Percentiles rank a stretch among this genome's conserved stretches.
Evolutionary conservation across 371 early-diverging fungal genomes (phyloP).

Genomic region (Entomophthora muscae): DNA sequence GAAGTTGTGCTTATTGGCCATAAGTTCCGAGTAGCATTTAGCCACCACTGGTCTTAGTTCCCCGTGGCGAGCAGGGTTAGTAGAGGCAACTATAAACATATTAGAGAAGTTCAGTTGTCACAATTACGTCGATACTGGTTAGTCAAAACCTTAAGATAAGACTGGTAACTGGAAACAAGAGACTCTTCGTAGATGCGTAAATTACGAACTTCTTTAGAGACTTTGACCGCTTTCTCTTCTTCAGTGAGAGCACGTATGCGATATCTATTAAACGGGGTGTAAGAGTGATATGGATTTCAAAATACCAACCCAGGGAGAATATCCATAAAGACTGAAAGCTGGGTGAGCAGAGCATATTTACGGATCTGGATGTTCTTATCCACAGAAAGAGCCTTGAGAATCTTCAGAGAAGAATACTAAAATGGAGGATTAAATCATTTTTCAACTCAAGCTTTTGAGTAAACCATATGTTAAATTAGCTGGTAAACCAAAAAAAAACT

Average conservation of each 20-base stretch:
- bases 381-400: constrained; percentile 32
- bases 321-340: constrained; percentile 79
- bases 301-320: constrained; percentile 62
- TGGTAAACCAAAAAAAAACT: not conserved
- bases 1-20: not conserved
- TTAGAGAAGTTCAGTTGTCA: not conserved
- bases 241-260: constrained; percentile 75
- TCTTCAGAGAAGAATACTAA: constrained; percentile 36
- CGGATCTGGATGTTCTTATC: constrained; percentile 33
- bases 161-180: constrained; percentile 61
- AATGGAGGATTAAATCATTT: no score
- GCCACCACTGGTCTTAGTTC: not conserved
- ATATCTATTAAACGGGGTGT: constrained; percentile 25
- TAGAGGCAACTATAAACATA: not conserved
- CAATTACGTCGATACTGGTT: constrained; percentile 12
- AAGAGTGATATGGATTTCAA: not conserved
- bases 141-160: constrained; percentile 57
- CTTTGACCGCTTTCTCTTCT: constrained; percentile 47
- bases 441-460: no score
- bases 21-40: constrained; percentile 1
- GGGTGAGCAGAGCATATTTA: constrained; percentile 62
- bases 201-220: constrained; percentile 77
- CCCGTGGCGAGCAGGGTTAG: not conserved
- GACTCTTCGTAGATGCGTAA: constrained; percentile 70
- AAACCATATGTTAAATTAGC: no score